phyloP scores from a whole-genome alignment of 2,329 filamentous ascomycete genomes.

The Penicillium sp. region DNA sequence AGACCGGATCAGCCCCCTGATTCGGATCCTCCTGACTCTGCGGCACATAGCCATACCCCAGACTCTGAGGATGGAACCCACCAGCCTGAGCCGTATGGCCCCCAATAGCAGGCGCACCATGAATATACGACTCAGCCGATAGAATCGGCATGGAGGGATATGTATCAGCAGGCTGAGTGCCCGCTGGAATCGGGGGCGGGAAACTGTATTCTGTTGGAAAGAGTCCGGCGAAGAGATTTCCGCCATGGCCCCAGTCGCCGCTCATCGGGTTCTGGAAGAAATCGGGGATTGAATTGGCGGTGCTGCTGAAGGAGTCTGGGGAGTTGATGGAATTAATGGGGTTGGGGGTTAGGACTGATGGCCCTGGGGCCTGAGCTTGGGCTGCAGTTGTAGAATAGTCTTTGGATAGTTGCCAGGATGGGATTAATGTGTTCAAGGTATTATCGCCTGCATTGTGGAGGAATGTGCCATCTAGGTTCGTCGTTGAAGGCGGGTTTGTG shows the following conservation, averaged over 20 bases:
- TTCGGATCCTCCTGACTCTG: slow-evolving; percentile 3
- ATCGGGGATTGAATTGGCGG: slow-evolving; percentile 48
- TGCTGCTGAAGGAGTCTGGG: slow-evolving; percentile 28
- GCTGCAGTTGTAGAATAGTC: slow-evolving; percentile 1
- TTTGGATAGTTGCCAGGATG: slow-evolving; percentile 15
- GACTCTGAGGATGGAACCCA: slow-evolving; percentile 1
- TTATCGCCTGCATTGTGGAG: slow-evolving; percentile 2
- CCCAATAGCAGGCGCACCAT: slow-evolving; percentile 1
- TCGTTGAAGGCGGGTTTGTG: neutral
- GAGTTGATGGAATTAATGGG: slow-evolving; percentile 16
- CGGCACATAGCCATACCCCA: slow-evolving; percentile 7
- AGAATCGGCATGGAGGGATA: slow-evolving; percentile 15
- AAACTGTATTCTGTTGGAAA: slow-evolving; percentile 17
- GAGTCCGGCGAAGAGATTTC: slow-evolving; percentile 26
- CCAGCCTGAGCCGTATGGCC: neutral
- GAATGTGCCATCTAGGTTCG: slow-evolving; percentile 4
- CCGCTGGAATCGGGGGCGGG: neutral
- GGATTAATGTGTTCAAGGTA: neutral
- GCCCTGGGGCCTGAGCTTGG: neutral
- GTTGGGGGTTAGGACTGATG: slow-evolving; percentile 7
- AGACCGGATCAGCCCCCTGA: slow-evolving; percentile 4
- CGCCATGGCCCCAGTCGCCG: slow-evolving; percentile 69
- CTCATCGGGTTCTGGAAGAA: slow-evolving; percentile 90
- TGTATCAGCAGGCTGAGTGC: neutral
- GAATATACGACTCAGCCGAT: slow-evolving; percentile 20